Evolutionary conservation across 176 grass and related monocot species (phyloP).

Genomic region (Sorghum bicolor): Sorghum_bicolor_NCBIv3 NC_012874.2:65547501-65548000

Average conservation of each 20-base stretch:
- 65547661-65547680: background rate
- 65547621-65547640: conserved; percentile 42
- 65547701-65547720: background rate
- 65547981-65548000: background rate
- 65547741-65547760: background rate
- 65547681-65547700: background rate
- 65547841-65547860: background rate
- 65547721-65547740: background rate
- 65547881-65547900: background rate
- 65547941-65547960: background rate
- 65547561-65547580: conserved; percentile 34
- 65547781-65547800: background rate
- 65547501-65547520: conserved; percentile 43
- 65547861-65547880: background rate
- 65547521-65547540: background rate
- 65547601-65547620: conserved; percentile 29
- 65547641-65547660: background rate
- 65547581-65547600: conserved; percentile 38
- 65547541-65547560: conserved; percentile 30
- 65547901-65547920: background rate
- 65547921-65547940: background rate
- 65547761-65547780: background rate
- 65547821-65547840: background rate
- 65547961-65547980: background rate
- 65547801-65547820: background rate